These are phyloP conservation scores for Talaromyces sp. DNA, from an alignment of 2,329 filamentous ascomycete species.

Conservation along the genomic window DNA sequence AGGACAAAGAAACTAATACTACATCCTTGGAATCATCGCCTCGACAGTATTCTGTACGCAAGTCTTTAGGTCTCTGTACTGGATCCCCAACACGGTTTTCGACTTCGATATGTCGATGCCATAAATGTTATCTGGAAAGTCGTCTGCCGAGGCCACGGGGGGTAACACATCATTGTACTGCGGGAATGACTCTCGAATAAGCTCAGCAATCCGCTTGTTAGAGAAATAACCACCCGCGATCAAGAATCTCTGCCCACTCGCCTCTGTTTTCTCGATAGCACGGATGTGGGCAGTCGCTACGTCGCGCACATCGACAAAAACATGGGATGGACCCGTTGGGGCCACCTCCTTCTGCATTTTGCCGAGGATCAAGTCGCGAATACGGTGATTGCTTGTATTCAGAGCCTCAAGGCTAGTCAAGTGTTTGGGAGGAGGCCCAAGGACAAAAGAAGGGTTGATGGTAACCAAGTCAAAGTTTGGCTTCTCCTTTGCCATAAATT, in stretches of 20 bases:
- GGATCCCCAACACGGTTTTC: conserved; percentile 35
- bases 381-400: conserved; percentile 34
- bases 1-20: neutral
- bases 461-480: conserved; percentile 33
- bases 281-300: conserved; percentile 27
- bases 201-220: conserved; percentile 20
- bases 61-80: conserved; percentile 23
- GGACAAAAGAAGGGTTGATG: conserved; percentile 42
- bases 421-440: conserved; percentile 28
- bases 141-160: conserved; percentile 20
- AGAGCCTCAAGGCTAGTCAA: conserved; percentile 20
- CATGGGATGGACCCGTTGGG: conserved; percentile 23
- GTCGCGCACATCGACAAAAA: conserved; percentile 28
- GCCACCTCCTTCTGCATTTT: conserved; percentile 15
- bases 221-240: conserved; percentile 18
- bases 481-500: conserved; percentile 20
- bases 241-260: conserved; percentile 23
- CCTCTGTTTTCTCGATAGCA: conserved; percentile 17
- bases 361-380: conserved; percentile 20
- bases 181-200: conserved; percentile 24
- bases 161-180: conserved; percentile 29
- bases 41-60: conserved; percentile 7
- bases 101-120: conserved; percentile 37
- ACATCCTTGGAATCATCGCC: neutral
- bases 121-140: conserved; percentile 20